Conservation (phyloP, 2,329 filamentous ascomycete genomes). For the Aaosphaeria arxii region DNA sequence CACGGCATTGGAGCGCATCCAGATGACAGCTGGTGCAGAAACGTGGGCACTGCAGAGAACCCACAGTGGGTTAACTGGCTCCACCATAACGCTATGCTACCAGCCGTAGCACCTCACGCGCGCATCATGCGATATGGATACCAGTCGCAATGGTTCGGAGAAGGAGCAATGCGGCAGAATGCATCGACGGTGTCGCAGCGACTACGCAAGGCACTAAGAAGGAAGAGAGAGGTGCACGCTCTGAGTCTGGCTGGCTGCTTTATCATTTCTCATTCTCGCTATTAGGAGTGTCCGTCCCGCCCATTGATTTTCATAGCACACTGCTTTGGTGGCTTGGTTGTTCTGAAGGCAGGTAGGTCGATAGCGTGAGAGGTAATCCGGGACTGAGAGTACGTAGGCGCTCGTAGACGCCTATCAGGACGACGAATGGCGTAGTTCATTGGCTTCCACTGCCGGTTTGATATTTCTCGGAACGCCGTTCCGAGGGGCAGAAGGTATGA, state of each 20-base stretch:
- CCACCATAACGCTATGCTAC: constrained; percentile 16
- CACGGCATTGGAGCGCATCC: constrained; percentile 26
- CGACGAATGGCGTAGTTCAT: constrained; percentile 8
- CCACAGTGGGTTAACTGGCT: constrained; percentile 24
- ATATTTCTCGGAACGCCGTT: constrained; percentile 24
- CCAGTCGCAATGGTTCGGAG: constrained; percentile 22
- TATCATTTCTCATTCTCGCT: neutral
- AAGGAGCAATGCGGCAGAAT: constrained; percentile 17
- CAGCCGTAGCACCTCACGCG: constrained; percentile 15
- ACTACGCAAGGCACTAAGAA: constrained; percentile 12
- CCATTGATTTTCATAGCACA: constrained; percentile 23
- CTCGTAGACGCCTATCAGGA: neutral
- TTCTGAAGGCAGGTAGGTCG: constrained; percentile 16
- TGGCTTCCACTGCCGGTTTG: constrained; percentile 17
- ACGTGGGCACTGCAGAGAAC: constrained; percentile 15
- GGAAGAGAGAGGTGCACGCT: constrained; percentile 14
- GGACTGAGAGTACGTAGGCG: neutral
- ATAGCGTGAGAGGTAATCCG: neutral
- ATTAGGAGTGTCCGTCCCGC: constrained; percentile 12
- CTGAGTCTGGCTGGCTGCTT: neutral
- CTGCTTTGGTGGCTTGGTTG: constrained; percentile 22
- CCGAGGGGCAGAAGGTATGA: constrained; percentile 19
- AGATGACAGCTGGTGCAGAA: constrained; percentile 27
- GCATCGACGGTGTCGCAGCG: constrained; percentile 15
- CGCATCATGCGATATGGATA: constrained; percentile 30